Evolutionary conservation across 768 basidiomycete species (phyloP).

Genomic region (Tricholoma furcatifolium): DNA sequence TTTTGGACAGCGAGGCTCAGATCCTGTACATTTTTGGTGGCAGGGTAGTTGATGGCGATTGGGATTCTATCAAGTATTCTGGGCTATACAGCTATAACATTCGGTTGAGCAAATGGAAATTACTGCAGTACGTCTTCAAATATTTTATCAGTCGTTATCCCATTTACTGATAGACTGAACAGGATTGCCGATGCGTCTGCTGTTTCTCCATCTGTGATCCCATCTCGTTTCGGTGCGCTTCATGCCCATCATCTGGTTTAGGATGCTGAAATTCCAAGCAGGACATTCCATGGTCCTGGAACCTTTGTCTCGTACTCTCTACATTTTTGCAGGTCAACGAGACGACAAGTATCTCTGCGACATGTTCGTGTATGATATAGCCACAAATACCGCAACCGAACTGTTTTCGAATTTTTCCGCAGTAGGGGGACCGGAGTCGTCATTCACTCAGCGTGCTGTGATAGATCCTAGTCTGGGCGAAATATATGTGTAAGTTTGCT

Average conservation of each 20-base stretch:
- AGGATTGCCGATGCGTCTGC: constrained; percentile 26
- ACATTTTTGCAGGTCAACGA: constrained; percentile 74
- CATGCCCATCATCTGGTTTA: not conserved
- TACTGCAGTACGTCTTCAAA: constrained; percentile 53
- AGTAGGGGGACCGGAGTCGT: constrained; percentile 66
- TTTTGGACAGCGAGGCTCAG: constrained; percentile 67
- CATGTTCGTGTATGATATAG: constrained; percentile 73
- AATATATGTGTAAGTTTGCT: constrained; percentile 65
- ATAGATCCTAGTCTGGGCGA: constrained; percentile 62
- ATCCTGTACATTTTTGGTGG: constrained; percentile 78
- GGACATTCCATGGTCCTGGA: constrained; percentile 86
- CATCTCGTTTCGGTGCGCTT: constrained; percentile 58
- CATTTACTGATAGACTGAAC: not conserved
- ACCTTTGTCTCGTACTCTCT: constrained; percentile 51
- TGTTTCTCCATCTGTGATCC: constrained; percentile 41
- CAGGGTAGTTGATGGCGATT: constrained; percentile 65
- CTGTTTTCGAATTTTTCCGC: constrained; percentile 61
- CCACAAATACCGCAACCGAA: constrained; percentile 55
- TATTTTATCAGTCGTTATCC: not conserved
- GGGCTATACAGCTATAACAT: constrained; percentile 76
- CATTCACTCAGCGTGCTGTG: constrained; percentile 73
- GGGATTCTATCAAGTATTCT: constrained; percentile 59
- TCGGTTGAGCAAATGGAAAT: constrained; percentile 61
- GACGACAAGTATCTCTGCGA: constrained; percentile 68
- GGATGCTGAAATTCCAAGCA: constrained; percentile 18